Evolutionary conservation across 306 rosid species (phyloP).

Genomic region (Lagenaria siceraria): DNA sequence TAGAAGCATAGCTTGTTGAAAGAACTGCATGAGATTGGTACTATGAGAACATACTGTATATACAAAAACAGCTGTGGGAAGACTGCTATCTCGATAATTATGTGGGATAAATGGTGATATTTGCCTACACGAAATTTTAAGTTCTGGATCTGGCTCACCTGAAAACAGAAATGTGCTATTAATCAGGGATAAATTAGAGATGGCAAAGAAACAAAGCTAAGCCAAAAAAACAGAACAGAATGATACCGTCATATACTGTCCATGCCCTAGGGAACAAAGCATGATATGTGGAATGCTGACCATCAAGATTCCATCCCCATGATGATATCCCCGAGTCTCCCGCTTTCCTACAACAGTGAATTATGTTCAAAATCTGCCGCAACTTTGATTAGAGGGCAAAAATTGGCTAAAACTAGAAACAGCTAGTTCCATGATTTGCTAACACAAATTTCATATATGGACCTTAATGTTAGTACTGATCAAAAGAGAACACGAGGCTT

Average conservation of each 20-base stretch:
- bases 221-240: slow-evolving; percentile 14
- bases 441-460: background rate
- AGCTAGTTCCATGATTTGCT: background rate
- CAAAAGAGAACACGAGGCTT: background rate
- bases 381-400: background rate
- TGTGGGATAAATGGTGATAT: slow-evolving; percentile 95
- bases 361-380: background rate
- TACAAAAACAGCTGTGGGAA: slow-evolving; percentile 90
- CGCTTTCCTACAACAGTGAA: slow-evolving; percentile 38
- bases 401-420: background rate
- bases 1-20: background rate
- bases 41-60: slow-evolving; percentile 48
- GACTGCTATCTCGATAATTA: slow-evolving; percentile 92
- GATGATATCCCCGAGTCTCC: slow-evolving; percentile 87
- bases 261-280: slow-evolving; percentile 99
- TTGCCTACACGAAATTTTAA: slow-evolving; percentile 89
- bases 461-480: background rate
- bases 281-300: slow-evolving; percentile 97
- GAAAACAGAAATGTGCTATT: slow-evolving; percentile 13
- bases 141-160: slow-evolving; percentile 99
- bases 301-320: slow-evolving; percentile 97
- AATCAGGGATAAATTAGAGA: slow-evolving; percentile 7
- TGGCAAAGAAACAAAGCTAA: background rate
- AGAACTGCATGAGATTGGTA: background rate
- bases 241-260: slow-evolving; percentile 91